Evolutionary conservation across 2,329 filamentous ascomycete genomes (phyloP), one percentile per base, ranked within the genome.

Genomic region (Bipolaris bicolor): DNA sequence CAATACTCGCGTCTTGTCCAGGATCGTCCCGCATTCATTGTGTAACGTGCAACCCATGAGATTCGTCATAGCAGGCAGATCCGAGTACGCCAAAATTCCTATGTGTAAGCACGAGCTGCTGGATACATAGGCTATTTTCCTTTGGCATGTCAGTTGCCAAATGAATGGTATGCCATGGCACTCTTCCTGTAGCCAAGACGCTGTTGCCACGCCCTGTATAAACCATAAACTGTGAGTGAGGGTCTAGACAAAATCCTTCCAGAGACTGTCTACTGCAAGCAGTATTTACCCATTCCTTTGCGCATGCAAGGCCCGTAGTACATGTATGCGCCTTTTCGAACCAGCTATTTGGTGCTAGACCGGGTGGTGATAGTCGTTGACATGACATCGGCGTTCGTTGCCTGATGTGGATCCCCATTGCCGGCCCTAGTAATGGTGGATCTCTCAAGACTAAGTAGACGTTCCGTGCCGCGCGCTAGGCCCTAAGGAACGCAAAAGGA

Each of bases 401-500:
- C 44, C 50, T 46, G 7, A 45, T 39, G 24, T 15, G 33, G 44
- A 29, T 22, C 41, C 7, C 7, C 41, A 26, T 31, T 22, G 9
- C 39, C 31, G 26, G 15, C 40, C 31, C 31, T 52, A 29, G 24
- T 40, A 20, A 39, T 51, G 15, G 13, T 10, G 16, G 33, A 52
- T 40, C 50, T 31, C 39, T 41, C 33, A 37, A 22, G 40, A 29
- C 18, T 46, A 26, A 26, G 24, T 26, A 33, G 40, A 52, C 33
- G 50, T 52, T 37, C 50, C 50, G 50, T 46, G n/a, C 50, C 50
- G 50, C 41, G 50, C 24, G n/a, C 24, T 45, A 29, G 16, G 16
- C 43, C 18, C 22, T 7, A 29, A 44, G n/a, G 10, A 24, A n/a
- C 4, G 5, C 10, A 45, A 29, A 45, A 15, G 6, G 26, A 31